phyloP scores from a whole-genome alignment of 2,329 filamentous ascomycete species.

The Colletotrichum melonis region DNA sequence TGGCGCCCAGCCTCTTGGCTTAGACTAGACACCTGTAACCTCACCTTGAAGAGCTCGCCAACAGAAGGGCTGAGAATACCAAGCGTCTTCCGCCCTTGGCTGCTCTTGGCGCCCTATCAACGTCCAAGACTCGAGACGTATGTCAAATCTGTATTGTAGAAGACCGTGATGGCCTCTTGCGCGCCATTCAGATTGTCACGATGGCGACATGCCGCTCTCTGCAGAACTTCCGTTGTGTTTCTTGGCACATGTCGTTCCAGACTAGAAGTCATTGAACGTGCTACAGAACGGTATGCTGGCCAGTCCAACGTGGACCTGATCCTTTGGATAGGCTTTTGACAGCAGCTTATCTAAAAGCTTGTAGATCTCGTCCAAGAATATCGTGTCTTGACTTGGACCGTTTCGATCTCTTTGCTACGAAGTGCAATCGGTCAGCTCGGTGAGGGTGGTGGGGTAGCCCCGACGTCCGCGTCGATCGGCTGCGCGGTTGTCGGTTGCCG shows the following conservation, averaged over 20 bases:
- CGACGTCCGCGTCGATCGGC: constrained; percentile 33
- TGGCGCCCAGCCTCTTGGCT: constrained; percentile 33
- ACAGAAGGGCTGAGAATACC: constrained; percentile 15
- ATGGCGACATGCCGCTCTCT: background rate
- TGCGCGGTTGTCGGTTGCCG: constrained; percentile 30
- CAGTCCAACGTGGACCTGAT: background rate
- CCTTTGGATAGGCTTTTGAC: constrained; percentile 1
- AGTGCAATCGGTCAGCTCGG: constrained; percentile 27
- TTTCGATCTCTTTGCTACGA: background rate
- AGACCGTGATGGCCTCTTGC: background rate
- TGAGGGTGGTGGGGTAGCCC: constrained; percentile 25
- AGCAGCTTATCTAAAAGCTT: background rate
- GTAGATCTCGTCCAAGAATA: constrained; percentile 7
- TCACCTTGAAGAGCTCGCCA: background rate
- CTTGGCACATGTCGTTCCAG: background rate
- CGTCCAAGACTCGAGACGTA: background rate
- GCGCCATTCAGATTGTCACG: background rate
- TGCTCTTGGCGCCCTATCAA: constrained; percentile 2
- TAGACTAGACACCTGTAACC: constrained; percentile 17
- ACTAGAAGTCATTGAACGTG: background rate
- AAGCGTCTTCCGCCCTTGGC: constrained; percentile 11
- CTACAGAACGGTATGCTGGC: background rate
- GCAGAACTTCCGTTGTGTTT: background rate
- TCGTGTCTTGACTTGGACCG: background rate
- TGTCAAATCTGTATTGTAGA: background rate